phyloP scores from a whole-genome alignment of 2,329 filamentous ascomycete species.

The Hymenotorrendiella dingleyae region DNA sequence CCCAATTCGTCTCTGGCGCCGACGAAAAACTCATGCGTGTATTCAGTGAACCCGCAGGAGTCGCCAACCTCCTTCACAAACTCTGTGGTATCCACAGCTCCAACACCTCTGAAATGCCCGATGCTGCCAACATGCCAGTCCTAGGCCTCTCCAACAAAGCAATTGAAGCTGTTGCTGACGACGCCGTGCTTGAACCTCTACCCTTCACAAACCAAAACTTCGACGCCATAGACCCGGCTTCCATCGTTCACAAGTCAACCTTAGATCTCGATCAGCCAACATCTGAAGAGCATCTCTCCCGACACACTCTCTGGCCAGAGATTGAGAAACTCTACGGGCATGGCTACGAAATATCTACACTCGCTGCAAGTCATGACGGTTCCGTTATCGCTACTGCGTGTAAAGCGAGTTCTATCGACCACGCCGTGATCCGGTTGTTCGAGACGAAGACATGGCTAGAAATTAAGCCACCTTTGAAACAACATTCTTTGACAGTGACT shows the following conservation, averaged over 20 bases:
- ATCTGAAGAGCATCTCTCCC: constrained; percentile 80
- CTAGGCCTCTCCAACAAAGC: constrained; percentile 96
- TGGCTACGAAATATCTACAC: constrained; percentile 90
- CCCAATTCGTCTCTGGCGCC: constrained; percentile 85
- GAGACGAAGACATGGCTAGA: constrained; percentile 86
- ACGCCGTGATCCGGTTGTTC: constrained; percentile 89
- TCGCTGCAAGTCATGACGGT: constrained; percentile 72
- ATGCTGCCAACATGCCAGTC: constrained; percentile 91
- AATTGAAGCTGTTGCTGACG: constrained; percentile 53
- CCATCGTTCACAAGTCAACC: constrained; percentile 51
- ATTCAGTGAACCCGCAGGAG: constrained; percentile 81
- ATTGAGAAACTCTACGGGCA: constrained; percentile 96
- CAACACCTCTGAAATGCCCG: constrained; percentile 53
- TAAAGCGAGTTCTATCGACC: constrained; percentile 85
- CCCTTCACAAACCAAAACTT: constrained; percentile 39
- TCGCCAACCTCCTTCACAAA: constrained; percentile 65
- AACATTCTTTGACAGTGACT: constrained; percentile 82
- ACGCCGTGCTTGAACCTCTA: constrained; percentile 41
- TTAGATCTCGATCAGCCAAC: constrained; percentile 69
- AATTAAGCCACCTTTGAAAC: constrained; percentile 72
- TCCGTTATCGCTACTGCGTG: constrained; percentile 82
- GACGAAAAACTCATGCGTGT: constrained; percentile 98
- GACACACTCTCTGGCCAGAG: constrained; percentile 93
- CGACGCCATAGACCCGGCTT: constrained; percentile 49
- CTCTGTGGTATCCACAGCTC: constrained; percentile 55